Conservation (phyloP, 805 yeast species). For the Kockiozyma suomiensis region DNA sequence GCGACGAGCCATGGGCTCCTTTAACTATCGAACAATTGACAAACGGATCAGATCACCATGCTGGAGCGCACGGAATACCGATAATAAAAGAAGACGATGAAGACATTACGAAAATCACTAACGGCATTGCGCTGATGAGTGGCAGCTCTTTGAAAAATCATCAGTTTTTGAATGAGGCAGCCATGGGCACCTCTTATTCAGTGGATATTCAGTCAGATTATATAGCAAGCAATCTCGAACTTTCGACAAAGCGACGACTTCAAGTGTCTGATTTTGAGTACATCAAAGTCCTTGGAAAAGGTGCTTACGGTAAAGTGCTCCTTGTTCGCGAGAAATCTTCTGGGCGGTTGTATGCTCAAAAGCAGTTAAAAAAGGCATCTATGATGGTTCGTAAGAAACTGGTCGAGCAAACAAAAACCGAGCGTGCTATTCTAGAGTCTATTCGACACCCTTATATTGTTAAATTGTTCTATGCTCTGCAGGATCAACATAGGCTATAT, state of each 20-base stretch:
- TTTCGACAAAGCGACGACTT: constrained; percentile 1
- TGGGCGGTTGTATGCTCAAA: constrained; percentile 77
- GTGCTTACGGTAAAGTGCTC: constrained; percentile 86
- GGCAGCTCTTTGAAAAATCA: constrained; percentile 16
- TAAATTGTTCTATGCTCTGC: constrained; percentile 78
- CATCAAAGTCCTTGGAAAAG: constrained; percentile 77
- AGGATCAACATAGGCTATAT: constrained; percentile 75
- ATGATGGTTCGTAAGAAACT: constrained; percentile 62
- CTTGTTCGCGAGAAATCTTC: constrained; percentile 67
- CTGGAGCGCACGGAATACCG: constrained; percentile 2
- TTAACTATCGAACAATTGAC: background rate
- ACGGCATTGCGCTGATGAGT: constrained; percentile 11
- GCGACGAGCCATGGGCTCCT: constrained; percentile 20
- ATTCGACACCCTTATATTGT: constrained; percentile 82
- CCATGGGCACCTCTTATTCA: constrained; percentile 55
- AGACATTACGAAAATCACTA: background rate
- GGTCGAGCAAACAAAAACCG: constrained; percentile 78
- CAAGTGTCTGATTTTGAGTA: constrained; percentile 62
- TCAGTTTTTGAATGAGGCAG: constrained; percentile 18
- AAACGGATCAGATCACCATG: background rate
- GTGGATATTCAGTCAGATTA: constrained; percentile 52
- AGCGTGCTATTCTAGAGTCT: constrained; percentile 69
- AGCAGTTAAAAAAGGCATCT: constrained; percentile 80
- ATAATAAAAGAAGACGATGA: constrained; percentile 19
- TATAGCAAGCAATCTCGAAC: constrained; percentile 35